Conservation (phyloP, 2,329 filamentous ascomycete genomes). For the Pleomassaria siparia region DNA sequence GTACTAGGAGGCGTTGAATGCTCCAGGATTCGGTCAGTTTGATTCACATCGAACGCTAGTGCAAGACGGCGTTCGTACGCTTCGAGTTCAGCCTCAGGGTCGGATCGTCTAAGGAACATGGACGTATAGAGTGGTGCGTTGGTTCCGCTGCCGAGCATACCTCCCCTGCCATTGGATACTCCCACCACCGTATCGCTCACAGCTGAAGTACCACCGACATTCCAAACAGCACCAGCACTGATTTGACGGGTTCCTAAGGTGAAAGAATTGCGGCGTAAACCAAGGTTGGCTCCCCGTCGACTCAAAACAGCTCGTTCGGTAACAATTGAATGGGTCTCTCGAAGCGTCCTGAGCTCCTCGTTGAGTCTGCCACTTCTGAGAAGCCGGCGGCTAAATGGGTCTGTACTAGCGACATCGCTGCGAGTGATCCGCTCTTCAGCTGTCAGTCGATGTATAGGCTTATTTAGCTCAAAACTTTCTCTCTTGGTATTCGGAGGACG, state of each 20-base stretch:
- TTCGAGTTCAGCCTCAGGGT: constrained; percentile 62
- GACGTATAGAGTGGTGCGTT: constrained; percentile 67
- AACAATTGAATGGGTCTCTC: constrained; percentile 34
- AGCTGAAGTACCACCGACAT: constrained; percentile 70
- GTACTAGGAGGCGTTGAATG: constrained; percentile 18
- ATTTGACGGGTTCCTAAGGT: constrained; percentile 46
- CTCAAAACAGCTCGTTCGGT: constrained; percentile 19
- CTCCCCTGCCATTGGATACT: constrained; percentile 64
- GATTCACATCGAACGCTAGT: constrained; percentile 77
- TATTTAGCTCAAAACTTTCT: constrained; percentile 56
- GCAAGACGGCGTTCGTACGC: constrained; percentile 76
- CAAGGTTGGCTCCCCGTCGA: constrained; percentile 19
- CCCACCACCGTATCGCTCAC: constrained; percentile 51
- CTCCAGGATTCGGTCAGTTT: constrained; percentile 64
- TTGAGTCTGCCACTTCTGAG: constrained; percentile 35
- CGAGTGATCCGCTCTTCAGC: constrained; percentile 51
- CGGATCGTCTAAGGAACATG: constrained; percentile 54
- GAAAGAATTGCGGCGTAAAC: constrained; percentile 25
- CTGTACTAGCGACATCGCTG: constrained; percentile 45
- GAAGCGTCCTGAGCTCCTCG: constrained; percentile 33
- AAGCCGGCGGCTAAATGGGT: constrained; percentile 56
- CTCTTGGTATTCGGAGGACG: constrained; percentile 45
- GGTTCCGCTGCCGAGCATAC: constrained; percentile 67
- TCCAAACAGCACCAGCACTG: constrained; percentile 74
- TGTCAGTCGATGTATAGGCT: constrained; percentile 49